phyloP scores from a whole-genome alignment of 257 asterid species.

The Salvia splendens region DNA sequence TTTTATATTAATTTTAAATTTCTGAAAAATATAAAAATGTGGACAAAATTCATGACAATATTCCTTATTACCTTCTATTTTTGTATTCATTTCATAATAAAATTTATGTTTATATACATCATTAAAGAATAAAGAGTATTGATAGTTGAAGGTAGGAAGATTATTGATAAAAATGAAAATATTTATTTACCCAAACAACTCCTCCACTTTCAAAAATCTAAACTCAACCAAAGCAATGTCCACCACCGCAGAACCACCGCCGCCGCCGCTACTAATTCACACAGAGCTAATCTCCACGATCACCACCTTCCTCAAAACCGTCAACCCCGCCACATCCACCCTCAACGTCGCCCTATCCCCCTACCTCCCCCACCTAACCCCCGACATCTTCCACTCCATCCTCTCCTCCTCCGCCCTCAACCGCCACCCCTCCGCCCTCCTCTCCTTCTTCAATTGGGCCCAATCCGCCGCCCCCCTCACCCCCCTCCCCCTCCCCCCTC shows the following conservation, averaged over 20 bases:
- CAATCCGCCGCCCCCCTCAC: slow-evolving; percentile 40
- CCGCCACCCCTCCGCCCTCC: slow-evolving; percentile 52
- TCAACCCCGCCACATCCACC: slow-evolving; percentile 46
- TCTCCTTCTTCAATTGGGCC: slow-evolving; percentile 58
- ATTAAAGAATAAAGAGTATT: too few species aligned
- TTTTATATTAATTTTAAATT: too few species aligned
- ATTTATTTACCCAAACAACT: too few species aligned
- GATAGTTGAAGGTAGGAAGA: too few species aligned
- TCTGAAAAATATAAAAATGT: too few species aligned
- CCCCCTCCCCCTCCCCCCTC: slow-evolving; percentile 61
- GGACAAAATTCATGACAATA: too few species aligned
- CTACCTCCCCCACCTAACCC: slow-evolving; percentile 59
- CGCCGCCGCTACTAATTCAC: slow-evolving; percentile 44
- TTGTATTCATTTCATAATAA: too few species aligned
- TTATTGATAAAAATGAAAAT: too few species aligned
- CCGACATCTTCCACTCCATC: slow-evolving; percentile 59
- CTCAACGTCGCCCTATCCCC: slow-evolving; percentile 43
- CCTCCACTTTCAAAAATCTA: background rate
- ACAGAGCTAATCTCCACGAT: slow-evolving; percentile 52
- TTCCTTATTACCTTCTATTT: too few species aligned
- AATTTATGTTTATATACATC: too few species aligned
- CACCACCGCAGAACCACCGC: slow-evolving; percentile 32
- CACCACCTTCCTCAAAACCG: slow-evolving; percentile 43
- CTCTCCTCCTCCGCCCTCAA: slow-evolving; percentile 59
- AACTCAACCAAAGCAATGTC: slow-evolving; percentile 22